phyloP scores from a whole-genome alignment of 2,329 filamentous ascomycete species.

The Pestalotiopsis sp. region DNA sequence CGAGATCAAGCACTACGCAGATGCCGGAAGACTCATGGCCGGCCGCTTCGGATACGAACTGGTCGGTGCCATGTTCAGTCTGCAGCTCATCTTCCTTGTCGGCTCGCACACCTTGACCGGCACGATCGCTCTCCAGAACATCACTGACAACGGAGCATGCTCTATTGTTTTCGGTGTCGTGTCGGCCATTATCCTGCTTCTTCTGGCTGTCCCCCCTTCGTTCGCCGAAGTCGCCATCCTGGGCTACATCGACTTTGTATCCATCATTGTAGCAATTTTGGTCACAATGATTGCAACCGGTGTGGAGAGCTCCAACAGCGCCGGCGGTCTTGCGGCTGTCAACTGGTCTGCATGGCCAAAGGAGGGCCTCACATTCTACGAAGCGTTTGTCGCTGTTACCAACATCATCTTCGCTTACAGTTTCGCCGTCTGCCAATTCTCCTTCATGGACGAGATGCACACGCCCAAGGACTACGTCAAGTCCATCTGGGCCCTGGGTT shows the following conservation, averaged over 20 bases:
- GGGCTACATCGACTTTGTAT: conserved; percentile 60
- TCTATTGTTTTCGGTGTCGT: conserved; percentile 60
- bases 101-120: conserved; percentile 65
- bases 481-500: conserved; percentile 53
- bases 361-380: conserved; percentile 39
- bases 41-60: conserved; percentile 56
- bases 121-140: conserved; percentile 60
- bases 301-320: conserved; percentile 30
- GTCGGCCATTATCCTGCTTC: conserved; percentile 54
- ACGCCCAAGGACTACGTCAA: conserved; percentile 40
- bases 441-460: conserved; percentile 40
- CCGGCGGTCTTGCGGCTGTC: conserved; percentile 17
- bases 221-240: conserved; percentile 59
- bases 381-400: conserved; percentile 53
- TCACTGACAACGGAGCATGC: conserved; percentile 58
- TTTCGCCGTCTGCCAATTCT: conserved; percentile 38
- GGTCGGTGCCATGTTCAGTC: conserved; percentile 51
- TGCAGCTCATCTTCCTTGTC: conserved; percentile 66
- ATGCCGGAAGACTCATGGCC: conserved; percentile 57
- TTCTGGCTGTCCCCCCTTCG: conserved; percentile 58
- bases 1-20: conserved; percentile 42
- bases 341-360: conserved; percentile 34
- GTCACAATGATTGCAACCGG: conserved; percentile 62
- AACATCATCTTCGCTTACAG: conserved; percentile 68
- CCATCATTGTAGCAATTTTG: conserved; percentile 58